Conservation (phyloP, 192 early-diverging fungal species). For the Coemansia sp. region DNA sequence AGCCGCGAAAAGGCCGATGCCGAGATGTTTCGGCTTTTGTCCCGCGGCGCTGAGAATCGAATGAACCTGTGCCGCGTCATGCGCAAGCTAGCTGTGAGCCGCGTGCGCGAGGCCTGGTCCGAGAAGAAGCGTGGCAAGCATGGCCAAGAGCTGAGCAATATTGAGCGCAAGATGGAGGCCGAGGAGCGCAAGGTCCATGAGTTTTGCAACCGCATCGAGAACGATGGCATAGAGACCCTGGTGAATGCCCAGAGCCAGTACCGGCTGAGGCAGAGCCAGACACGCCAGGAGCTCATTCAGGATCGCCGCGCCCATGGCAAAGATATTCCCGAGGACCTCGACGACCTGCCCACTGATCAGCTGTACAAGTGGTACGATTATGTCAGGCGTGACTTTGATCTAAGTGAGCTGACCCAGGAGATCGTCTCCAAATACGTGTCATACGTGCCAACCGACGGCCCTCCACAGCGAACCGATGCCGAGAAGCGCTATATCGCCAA, state of each 20-base stretch:
- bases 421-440: slow-evolving; percentile 35
- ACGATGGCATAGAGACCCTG: slow-evolving; percentile 31
- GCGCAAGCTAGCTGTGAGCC: slow-evolving; percentile 46
- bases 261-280: slow-evolving; percentile 8
- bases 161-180: slow-evolving; percentile 28
- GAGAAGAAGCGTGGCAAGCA: slow-evolving; percentile 30
- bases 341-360: not conserved
- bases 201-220: slow-evolving; percentile 46
- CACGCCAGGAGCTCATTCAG: slow-evolving; percentile 24
- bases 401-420: slow-evolving; percentile 35
- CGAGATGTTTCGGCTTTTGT: slow-evolving; percentile 12
- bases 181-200: slow-evolving; percentile 40
- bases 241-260: slow-evolving; percentile 18
- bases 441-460: slow-evolving; percentile 33
- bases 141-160: slow-evolving; percentile 27
- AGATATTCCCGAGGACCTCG: slow-evolving; percentile 21
- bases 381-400: slow-evolving; percentile 30
- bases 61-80: slow-evolving; percentile 41
- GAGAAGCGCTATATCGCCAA: slow-evolving; percentile 31
- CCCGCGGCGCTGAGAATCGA: slow-evolving; percentile 33
- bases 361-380: slow-evolving; percentile 37
- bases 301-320: slow-evolving; percentile 29
- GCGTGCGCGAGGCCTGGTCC: slow-evolving; percentile 26
- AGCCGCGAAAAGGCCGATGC: slow-evolving; percentile 27
- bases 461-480: slow-evolving; percentile 31